A percentile compares a stretch with the other conserved stretches of the same genome.
These are phyloP conservation scores for Colletotrichum sp. DNA, from an alignment of 2,329 filamentous ascomycete genomes.

Conservation along the genomic window DNA sequence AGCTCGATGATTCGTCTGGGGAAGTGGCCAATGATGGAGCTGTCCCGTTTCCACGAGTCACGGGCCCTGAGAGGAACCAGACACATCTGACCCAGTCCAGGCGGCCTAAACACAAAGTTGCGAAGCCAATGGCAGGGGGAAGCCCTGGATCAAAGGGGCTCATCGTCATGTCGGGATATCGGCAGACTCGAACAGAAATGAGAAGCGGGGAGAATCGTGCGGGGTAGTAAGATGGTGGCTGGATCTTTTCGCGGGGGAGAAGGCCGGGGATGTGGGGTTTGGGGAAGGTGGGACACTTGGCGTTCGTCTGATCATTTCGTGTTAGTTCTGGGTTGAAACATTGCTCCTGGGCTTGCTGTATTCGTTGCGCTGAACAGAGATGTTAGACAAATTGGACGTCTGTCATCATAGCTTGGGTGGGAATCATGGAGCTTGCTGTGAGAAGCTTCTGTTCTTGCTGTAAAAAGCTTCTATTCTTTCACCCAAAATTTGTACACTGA, in stretches of 20 bases:
- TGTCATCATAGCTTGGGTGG: slow-evolving; percentile 31
- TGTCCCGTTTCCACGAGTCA: not conserved
- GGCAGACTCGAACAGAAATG: not conserved
- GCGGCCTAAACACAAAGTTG: accelerated
- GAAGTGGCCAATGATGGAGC: not conserved
- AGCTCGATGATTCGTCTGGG: not conserved
- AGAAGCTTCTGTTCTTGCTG: accelerated
- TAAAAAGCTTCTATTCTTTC: accelerated
- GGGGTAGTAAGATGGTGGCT: not conserved
- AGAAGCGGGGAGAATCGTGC: not conserved
- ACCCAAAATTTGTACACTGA: not conserved
- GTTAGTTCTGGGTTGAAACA: not conserved
- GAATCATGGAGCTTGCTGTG: accelerated
- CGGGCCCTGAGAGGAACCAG: not conserved
- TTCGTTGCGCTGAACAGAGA: slow-evolving; percentile 38
- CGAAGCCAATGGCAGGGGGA: not conserved
- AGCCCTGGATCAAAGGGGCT: not conserved
- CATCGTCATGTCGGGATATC: not conserved
- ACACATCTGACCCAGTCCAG: not conserved
- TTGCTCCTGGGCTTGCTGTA: not conserved
- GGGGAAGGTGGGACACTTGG: not conserved
- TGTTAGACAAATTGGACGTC: slow-evolving; percentile 54
- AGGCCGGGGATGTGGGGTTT: not conserved
- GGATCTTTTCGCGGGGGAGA: not conserved
- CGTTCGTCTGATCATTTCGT: not conserved